A percentile compares a stretch with the other conserved stretches of the same genome.
phyloP scores from a whole-genome alignment of 768 basidiomycete species.

The Leccinellum albellum region DNA sequence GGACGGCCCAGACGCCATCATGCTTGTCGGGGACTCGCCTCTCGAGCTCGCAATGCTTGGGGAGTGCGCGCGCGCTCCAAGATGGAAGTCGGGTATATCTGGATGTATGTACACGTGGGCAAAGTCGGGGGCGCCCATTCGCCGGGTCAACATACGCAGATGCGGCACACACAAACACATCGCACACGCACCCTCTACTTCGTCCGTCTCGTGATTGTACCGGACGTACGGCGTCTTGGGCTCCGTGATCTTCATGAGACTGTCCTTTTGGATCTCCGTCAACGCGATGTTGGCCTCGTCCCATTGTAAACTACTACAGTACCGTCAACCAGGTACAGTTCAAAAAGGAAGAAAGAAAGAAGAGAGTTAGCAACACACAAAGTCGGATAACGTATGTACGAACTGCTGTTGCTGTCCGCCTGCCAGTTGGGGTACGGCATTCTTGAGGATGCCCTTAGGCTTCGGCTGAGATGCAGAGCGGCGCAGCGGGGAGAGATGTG shows the following conservation, averaged over 20 bases:
- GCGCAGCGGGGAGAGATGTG: slow-evolving; percentile 46
- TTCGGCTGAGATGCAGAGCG: slow-evolving; percentile 67
- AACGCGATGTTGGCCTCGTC: slow-evolving; percentile 91
- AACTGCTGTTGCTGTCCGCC: slow-evolving; percentile 48
- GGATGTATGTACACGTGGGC: not conserved
- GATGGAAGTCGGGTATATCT: slow-evolving; percentile 84
- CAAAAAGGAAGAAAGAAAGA: not conserved
- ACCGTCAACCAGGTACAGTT: not conserved
- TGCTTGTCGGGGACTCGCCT: slow-evolving; percentile 55
- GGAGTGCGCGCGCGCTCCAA: slow-evolving; percentile 37
- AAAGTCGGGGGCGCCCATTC: not conserved
- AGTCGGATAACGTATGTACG: slow-evolving; percentile 16
- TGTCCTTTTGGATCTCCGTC: slow-evolving; percentile 93
- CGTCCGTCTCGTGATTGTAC: slow-evolving; percentile 84
- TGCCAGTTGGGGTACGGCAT: slow-evolving; percentile 47
- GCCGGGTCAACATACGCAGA: not conserved
- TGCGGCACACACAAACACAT: not conserved
- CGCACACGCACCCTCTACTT: slow-evolving; percentile 64
- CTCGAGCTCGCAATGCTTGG: slow-evolving; percentile 40
- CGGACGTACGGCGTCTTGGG: slow-evolving; percentile 96
- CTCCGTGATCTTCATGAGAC: slow-evolving; percentile 97
- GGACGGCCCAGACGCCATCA: slow-evolving; percentile 61
- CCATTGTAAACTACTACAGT: slow-evolving; percentile 74
- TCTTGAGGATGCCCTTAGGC: slow-evolving; percentile 90
- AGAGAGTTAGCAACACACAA: not conserved